Evolutionary conservation across 176 grass and related monocot species (phyloP).

Genomic region (Olyra latifolia): DNA sequence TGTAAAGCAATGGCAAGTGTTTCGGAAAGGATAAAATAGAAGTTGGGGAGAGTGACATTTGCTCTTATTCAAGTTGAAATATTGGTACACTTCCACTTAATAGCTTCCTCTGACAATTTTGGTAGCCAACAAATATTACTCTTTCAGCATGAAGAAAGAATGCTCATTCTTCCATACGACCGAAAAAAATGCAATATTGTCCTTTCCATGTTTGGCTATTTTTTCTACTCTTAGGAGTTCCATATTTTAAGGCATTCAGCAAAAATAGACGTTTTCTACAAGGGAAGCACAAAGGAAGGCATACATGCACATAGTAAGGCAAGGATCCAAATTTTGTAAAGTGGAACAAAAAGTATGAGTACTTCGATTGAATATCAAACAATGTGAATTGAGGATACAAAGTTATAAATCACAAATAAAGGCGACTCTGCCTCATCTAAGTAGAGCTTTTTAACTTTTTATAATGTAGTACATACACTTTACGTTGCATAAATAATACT

Average conservation of each 20-base stretch:
- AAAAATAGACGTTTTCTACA: not conserved
- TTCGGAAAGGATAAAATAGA: not conserved
- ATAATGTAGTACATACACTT: not conserved
- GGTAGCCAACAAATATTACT: not conserved
- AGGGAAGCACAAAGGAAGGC: not conserved
- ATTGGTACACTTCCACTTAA: not conserved
- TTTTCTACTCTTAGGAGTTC: not conserved
- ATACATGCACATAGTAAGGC: not conserved
- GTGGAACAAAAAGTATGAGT: not conserved
- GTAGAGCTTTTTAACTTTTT: not conserved
- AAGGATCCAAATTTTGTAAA: conserved; percentile 17
- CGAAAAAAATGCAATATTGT: not conserved
- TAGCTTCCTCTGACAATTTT: not conserved
- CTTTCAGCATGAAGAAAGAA: not conserved
- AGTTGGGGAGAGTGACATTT: not conserved
- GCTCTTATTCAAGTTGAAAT: not conserved
- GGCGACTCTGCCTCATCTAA: not conserved
- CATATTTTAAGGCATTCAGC: not conserved
- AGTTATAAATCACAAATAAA: not conserved
- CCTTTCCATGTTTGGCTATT: not conserved
- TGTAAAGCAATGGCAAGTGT: not conserved
- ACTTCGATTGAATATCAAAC: not conserved
- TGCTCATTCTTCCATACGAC: not conserved
- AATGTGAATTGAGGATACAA: not conserved
- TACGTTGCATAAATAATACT: not conserved